phyloP scores from a whole-genome alignment of 78 protist species.

The Creolimax fragrantissima region DNA sequence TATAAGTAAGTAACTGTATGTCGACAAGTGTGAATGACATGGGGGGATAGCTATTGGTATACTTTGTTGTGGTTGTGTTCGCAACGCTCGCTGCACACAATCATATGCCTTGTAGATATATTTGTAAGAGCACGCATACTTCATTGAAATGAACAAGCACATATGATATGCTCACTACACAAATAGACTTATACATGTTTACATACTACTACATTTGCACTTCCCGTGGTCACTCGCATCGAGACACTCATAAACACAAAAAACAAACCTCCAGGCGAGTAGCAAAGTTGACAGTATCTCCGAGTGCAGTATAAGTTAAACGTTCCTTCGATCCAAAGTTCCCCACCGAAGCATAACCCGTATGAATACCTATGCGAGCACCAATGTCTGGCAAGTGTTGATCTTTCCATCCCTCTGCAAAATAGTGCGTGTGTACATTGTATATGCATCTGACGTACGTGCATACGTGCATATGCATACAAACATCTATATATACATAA shows the following conservation, averaged over 20 bases:
- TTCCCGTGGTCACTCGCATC: not conserved
- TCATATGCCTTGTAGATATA: too few relatives aligned
- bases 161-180: too few relatives aligned
- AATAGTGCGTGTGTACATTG: not conserved
- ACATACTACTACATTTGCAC: too few relatives aligned
- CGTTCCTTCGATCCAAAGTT: slow-evolving; percentile 18
- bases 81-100: too few relatives aligned
- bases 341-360: slow-evolving; percentile 13
- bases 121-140: too few relatives aligned
- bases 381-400: not conserved
- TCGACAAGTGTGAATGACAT: not conserved
- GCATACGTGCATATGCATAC: not conserved
- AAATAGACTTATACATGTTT: too few relatives aligned
- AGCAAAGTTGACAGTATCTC: slow-evolving; percentile 23
- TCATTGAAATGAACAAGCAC: too few relatives aligned
- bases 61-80: not conserved
- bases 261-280: not conserved
- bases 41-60: too few relatives aligned
- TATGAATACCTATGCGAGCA: slow-evolving; percentile 15
- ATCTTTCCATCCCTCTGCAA: not conserved
- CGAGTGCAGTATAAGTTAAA: slow-evolving; percentile 29
- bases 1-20: not conserved
- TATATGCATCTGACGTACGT: not conserved
- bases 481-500: not conserved
- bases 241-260: not conserved